Conservation (phyloP, 2,329 filamentous ascomycete species). For the Aspergillus oerlinghausenensis region DNA sequence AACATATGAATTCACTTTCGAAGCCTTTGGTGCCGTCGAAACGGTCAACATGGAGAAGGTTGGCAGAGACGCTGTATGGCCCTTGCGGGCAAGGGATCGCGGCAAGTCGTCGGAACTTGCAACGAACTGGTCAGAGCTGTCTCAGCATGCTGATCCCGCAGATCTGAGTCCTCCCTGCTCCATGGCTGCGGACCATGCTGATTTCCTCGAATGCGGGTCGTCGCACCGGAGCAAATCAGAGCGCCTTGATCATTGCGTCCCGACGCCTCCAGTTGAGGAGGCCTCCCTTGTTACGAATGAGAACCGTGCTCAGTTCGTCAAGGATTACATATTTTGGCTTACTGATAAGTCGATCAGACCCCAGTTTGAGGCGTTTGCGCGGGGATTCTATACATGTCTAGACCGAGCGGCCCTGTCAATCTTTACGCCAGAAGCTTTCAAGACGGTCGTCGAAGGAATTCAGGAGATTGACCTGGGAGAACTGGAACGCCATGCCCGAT, state of each 20-base stretch:
- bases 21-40: conserved; percentile 51
- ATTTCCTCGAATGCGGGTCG: conserved; percentile 1
- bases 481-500: conserved; percentile 66
- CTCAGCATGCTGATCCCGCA: conserved; percentile 15
- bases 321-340: conserved; percentile 80
- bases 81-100: conserved; percentile 11
- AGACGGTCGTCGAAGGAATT: conserved; percentile 75
- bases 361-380: conserved; percentile 75
- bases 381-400: conserved; percentile 74
- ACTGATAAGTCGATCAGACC: conserved; percentile 70
- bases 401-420: conserved; percentile 65
- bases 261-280: conserved; percentile 41
- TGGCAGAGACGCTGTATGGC: conserved; percentile 34
- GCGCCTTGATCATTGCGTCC: conserved; percentile 19
- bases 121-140: conserved; percentile 20
- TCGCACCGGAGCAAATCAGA: conserved; percentile 17
- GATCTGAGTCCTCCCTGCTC: conserved; percentile 19
- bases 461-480: conserved; percentile 74
- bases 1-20: conserved; percentile 79
- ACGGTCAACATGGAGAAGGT: conserved; percentile 53
- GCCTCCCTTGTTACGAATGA: conserved; percentile 72
- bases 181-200: conserved; percentile 16
- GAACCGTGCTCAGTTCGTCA: conserved; percentile 74
- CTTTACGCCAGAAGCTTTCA: conserved; percentile 67
- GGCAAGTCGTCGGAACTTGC: conserved; percentile 6